phyloP scores from a whole-genome alignment of 169 alveolate genomes.

The Eimeria acervulina region DNA sequence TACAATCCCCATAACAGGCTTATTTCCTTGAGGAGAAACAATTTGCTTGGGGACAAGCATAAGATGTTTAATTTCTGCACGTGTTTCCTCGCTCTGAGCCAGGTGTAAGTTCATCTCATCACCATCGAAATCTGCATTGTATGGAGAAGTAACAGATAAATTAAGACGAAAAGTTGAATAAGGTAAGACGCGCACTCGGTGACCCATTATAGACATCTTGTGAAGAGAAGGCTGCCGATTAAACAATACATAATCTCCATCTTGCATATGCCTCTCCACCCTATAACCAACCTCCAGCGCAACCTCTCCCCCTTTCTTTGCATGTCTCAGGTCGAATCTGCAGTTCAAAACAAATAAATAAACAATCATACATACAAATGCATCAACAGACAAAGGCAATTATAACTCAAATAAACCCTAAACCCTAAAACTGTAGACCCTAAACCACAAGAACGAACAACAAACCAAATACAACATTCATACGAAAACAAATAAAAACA shows the following conservation, averaged over 20 bases:
- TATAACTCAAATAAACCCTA: too few species aligned
- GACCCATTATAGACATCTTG: constrained; percentile 99
- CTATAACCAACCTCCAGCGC: constrained; percentile 97
- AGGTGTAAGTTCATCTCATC: constrained; percentile 99
- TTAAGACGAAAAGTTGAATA: constrained; percentile 99
- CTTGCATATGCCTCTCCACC: constrained; percentile 99
- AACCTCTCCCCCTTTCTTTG: constrained; percentile 90
- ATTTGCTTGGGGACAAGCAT: constrained; percentile 99
- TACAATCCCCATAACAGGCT: constrained; percentile 99
- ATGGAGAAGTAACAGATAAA: constrained; percentile 99
- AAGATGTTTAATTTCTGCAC: constrained; percentile 99
- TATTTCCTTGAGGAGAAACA: constrained; percentile 99
- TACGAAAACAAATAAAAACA: too few species aligned
- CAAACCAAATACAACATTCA: too few species aligned
- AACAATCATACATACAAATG: too few species aligned
- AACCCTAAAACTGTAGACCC: too few species aligned
- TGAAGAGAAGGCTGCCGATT: constrained; percentile 99
- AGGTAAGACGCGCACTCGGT: constrained; percentile 97
- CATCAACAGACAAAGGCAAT: too few species aligned
- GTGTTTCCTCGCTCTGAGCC: constrained; percentile 99
- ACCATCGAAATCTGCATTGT: constrained; percentile 99
- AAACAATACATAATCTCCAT: constrained; percentile 99
- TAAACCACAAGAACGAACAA: too few species aligned
- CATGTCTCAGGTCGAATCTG: constrained; percentile 86
- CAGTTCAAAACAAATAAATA: neutral